These are phyloP conservation scores for Kockovaella imperatae DNA, from an alignment of 768 basidiomycete genomes.

Conservation along the genomic window DNA sequence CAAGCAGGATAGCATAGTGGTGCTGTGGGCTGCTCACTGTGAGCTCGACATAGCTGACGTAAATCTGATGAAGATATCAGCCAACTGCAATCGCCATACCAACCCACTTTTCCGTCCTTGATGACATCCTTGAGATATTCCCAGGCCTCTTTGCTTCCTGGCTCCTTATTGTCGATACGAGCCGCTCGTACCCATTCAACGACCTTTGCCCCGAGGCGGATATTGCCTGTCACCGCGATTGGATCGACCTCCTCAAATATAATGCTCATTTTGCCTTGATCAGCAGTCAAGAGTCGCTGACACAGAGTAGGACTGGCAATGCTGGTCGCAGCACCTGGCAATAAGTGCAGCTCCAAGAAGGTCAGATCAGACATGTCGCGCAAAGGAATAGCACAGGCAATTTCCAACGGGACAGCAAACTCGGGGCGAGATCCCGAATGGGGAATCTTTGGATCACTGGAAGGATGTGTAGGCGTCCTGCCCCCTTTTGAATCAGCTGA, in stretches of 20 bases:
- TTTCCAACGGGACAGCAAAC: no score
- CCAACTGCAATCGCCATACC: background rate
- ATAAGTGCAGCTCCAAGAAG: no score
- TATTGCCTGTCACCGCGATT: conserved; percentile 1
- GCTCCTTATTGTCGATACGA: background rate
- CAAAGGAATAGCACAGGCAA: no score
- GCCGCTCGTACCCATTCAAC: conserved; percentile 14
- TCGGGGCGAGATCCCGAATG: no score
- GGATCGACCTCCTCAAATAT: conserved; percentile 5
- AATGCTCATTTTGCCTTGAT: background rate
- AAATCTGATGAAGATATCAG: conserved; percentile 8
- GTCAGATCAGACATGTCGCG: no score
- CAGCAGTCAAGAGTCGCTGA: background rate
- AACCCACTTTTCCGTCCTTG: conserved; percentile 1
- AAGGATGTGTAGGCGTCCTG: no score
- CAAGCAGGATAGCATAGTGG: conserved; percentile 15
- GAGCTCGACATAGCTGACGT: conserved; percentile 9
- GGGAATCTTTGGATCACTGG: no score
- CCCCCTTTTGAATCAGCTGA: no score
- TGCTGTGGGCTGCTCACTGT: background rate
- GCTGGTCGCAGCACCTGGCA: background rate
- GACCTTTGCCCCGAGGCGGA: conserved; percentile 8
- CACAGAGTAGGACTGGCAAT: background rate
- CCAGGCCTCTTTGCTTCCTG: background rate
- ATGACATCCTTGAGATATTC: background rate